Evolutionary conservation across 164 flowering plant genomes (phyloP), one percentile per base, ranked within the genome.

Genomic region (Sedum album): DNA sequence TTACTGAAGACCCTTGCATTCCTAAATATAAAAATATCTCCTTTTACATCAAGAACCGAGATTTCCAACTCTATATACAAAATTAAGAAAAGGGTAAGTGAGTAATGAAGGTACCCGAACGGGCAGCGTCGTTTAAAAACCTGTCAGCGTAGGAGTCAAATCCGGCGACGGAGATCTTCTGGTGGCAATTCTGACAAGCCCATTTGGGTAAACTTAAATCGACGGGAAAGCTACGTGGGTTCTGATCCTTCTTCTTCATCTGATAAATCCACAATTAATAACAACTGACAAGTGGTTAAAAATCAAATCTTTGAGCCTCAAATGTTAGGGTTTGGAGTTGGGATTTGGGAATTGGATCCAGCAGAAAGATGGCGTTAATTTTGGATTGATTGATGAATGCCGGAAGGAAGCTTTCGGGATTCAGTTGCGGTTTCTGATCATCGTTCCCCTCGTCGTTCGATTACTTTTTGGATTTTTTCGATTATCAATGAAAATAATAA

Each of bases 131-230:
- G 74, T 73, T 74, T 66, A 83, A 73, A 88, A 77, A 94, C 91
- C 96, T 94, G 82, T 25, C 62, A 72, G 46, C 55, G 20, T 49
- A 23, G 25, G 96, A 85, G 75, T 91, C 99, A 75, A 82, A 89
- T 72, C 96, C 97, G 66, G 79, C 88, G 81, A 90, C 71, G 83
- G 81, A 82, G 68, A 94, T 89, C 49, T 77, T 41, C 69, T 91
- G 84, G 66, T 82, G 96, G 70, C 99, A 90, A 76, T 88, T 88
- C 79, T 91, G 99, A 74, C 99, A 94, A 1, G 77, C 80, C 88
- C 87, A 91, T 77, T 87, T 77, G 0, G 96, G 99, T 0, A 88
- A 81, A 71, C 78, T 88, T 35, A 93, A 93, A 71, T 94, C 97
- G 55, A 81, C 91, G 25, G 86, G 82, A 5, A 85, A 76, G 68